Base-by-base conservation (phyloP, 176 grass and related monocot species). In the Avena eriantha region DNA sequence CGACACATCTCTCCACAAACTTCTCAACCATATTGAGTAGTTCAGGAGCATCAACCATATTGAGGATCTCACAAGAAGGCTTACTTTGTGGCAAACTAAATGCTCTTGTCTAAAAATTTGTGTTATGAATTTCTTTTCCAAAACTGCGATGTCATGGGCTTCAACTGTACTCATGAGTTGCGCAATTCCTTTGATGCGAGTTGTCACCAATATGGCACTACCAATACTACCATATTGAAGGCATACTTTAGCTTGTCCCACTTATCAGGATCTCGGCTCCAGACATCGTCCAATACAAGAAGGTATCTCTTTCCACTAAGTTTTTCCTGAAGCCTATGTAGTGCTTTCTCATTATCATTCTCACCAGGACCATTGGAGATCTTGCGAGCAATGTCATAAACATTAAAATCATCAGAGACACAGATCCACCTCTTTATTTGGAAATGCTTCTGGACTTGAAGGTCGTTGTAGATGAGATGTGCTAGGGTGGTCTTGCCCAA, bases 281-380 rank as follows among this genome's bases (percentile, higher is more conserved):
- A 92, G 1, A 83, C 77, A 71, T 93, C 88, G 57, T 93, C 81
- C 4, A 90, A 33, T 16, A 93, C 81, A 10, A 90, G 31, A 7
- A 93, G 22, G 8, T 83, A 90, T 61, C 19, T 63, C 69, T 87
- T 81, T 64, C 54, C 59, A 1, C 10, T 11, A 1, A 93, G 14
- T 24, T 46, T 36, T 19, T 85, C 1, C 0, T 41, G 0, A 22
- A 93, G 80, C 8, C 39, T 19, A 10, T 63, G 13, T 17, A 90
- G 1, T 7, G 26, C 55, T 9, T 63, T 73, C 19, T 90, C 77
- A 15, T 49, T 76, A 4, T 71, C 16, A 3, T 24, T 65, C 17
- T 21, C 36, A 8, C 17, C 47, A 29, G 54, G 22, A 4, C 17
- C 35, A 18, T 77, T 35, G 41, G 61, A 56, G 12, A 93, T 79